Evolutionary conservation across 2,329 filamentous ascomycete genomes (phyloP).

Genomic region (Coleophoma eucalyptorum): DNA sequence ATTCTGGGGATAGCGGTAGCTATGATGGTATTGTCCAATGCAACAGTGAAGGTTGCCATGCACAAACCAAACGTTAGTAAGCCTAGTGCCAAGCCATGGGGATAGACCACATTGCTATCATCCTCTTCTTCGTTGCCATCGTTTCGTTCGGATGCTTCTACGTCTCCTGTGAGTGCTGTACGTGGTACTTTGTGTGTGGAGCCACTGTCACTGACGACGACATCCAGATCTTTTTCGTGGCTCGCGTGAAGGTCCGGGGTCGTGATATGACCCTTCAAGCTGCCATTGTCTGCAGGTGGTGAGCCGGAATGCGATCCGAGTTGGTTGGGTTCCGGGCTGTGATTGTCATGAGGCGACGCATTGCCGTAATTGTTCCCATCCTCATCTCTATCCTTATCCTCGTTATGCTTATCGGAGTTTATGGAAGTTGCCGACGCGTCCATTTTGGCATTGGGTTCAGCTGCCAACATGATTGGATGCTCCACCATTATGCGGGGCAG

Average conservation of each 20-base stretch:
- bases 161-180: background rate
- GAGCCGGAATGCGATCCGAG: too few relatives aligned
- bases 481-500: background rate
- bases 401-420: background rate
- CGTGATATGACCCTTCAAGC: too few relatives aligned
- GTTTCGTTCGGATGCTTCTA: constrained; percentile 3
- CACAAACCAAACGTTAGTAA: constrained; percentile 44
- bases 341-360: too few relatives aligned
- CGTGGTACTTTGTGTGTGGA: too few relatives aligned
- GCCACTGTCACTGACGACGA: too few relatives aligned
- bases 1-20: constrained; percentile 39
- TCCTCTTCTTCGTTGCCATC: constrained; percentile 7
- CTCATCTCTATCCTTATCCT: too few relatives aligned
- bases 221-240: too few relatives aligned
- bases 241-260: too few relatives aligned
- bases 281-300: too few relatives aligned
- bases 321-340: too few relatives aligned
- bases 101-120: constrained; percentile 20
- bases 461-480: constrained; percentile 13
- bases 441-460: too few relatives aligned
- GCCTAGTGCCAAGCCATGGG: constrained; percentile 20
- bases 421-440: constrained; percentile 12
- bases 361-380: too few relatives aligned
- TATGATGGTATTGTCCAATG: constrained; percentile 36
- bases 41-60: constrained; percentile 42